Conservation (phyloP, 2,329 filamentous ascomycete species). For the Penicillium frequentans region DNA sequence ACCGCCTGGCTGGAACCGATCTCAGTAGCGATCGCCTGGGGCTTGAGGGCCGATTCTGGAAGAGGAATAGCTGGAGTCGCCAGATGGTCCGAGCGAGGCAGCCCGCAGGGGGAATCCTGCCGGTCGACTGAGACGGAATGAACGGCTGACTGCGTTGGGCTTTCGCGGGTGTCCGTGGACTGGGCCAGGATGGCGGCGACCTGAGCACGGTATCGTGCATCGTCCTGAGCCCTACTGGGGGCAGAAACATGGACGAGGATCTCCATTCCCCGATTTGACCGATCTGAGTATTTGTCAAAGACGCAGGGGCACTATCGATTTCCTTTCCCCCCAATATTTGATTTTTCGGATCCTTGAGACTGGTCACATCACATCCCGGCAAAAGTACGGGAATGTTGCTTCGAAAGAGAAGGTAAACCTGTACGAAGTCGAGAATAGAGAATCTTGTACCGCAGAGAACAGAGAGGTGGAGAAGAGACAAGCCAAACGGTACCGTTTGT, state of each 20-base stretch:
- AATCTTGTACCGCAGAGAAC: background rate
- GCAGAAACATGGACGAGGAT: constrained; percentile 46
- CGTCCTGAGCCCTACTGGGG: constrained; percentile 36
- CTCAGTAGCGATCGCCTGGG: background rate
- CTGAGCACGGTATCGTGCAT: constrained; percentile 40
- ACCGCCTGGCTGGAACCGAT: constrained; percentile 2
- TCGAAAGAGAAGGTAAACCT: background rate
- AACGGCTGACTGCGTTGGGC: constrained; percentile 8
- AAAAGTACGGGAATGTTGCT: background rate
- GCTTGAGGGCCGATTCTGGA: background rate
- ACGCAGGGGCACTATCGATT: constrained; percentile 1
- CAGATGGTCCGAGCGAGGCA: constrained; percentile 1
- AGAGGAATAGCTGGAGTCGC: background rate
- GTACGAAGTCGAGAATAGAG: too few relatives aligned
- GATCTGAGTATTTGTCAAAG: constrained; percentile 9
- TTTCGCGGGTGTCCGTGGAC: constrained; percentile 14
- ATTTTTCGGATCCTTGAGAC: background rate
- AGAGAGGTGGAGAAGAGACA: too few relatives aligned
- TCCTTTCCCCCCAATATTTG: background rate
- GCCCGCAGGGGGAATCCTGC: background rate
- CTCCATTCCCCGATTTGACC: constrained; percentile 23
- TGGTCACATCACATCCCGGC: background rate
- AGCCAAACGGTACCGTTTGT: too few relatives aligned
- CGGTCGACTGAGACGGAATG: background rate
- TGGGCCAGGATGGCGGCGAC: constrained; percentile 38